Conservation (phyloP, 2,329 filamentous ascomycete species). For the Calonectria montana region DNA sequence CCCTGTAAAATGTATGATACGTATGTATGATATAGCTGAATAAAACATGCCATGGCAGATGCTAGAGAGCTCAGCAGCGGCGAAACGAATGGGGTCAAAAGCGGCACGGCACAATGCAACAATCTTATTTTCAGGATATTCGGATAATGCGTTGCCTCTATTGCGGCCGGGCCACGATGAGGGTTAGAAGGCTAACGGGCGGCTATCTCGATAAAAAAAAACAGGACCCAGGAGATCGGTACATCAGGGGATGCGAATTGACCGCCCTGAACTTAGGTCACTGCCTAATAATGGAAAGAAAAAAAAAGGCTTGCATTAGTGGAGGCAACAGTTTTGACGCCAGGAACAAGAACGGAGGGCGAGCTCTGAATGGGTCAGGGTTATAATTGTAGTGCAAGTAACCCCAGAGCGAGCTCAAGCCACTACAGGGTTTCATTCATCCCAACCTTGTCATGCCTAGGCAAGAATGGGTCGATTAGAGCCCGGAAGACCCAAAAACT, state of each 20-base stretch:
- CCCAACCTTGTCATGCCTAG: not conserved
- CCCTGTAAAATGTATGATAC: slow-evolving; percentile 15
- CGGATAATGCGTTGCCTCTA: not conserved
- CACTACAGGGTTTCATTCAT: not conserved
- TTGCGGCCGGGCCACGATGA: not conserved
- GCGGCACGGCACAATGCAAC: not conserved
- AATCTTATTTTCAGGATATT: slow-evolving; percentile 4
- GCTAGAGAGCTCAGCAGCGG: not conserved
- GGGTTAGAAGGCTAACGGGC: not conserved
- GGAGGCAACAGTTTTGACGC: not conserved
- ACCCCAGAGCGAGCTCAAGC: not conserved
- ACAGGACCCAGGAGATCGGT: slow-evolving; percentile 13
- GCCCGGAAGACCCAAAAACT: not conserved
- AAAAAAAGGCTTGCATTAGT: slow-evolving; percentile 18
- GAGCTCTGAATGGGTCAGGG: not conserved
- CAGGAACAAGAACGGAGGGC: slow-evolving; percentile 4
- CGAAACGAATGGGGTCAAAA: slow-evolving; percentile 1
- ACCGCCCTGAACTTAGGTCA: too few species aligned
- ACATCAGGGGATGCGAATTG: not conserved
- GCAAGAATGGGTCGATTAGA: slow-evolving; percentile 22
- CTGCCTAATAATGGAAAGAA: not conserved
- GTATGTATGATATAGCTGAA: slow-evolving; percentile 19
- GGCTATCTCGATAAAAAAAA: slow-evolving; percentile 16
- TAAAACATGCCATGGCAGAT: not conserved
- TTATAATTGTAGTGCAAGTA: not conserved